phyloP scores from a whole-genome alignment of 2,329 filamentous ascomycete genomes.

The Aphanocladium album region DNA sequence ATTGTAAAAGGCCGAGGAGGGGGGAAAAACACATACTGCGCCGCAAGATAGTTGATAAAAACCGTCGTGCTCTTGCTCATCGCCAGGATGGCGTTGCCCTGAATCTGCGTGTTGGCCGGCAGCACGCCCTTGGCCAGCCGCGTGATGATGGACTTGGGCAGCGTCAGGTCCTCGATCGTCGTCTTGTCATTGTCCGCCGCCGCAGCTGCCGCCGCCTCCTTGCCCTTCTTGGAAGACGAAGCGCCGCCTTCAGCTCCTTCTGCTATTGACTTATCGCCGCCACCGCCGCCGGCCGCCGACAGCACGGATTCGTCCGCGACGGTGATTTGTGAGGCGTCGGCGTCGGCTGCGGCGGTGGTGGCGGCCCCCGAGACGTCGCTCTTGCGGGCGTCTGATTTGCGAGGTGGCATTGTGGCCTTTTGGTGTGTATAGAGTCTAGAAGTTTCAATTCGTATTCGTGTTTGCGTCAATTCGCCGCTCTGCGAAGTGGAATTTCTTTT shows the following conservation, averaged over 20 bases:
- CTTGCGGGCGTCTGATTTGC: conserved; percentile 50
- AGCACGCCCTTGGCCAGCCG: conserved; percentile 74
- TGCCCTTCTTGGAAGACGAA: conserved; percentile 27
- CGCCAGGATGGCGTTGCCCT: conserved; percentile 74
- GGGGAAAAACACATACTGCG: conserved; percentile 53
- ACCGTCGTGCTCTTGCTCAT: conserved; percentile 78
- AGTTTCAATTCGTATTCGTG: background rate
- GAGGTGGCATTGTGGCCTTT: background rate
- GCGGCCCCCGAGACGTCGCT: conserved; percentile 41
- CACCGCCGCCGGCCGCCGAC: background rate
- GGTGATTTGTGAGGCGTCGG: background rate
- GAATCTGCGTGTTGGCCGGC: conserved; percentile 75
- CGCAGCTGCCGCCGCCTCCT: conserved; percentile 22
- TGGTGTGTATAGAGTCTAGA: background rate
- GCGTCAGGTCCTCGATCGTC: conserved; percentile 57
- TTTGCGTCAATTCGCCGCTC: background rate
- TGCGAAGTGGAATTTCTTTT: background rate
- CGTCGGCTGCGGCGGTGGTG: conserved; percentile 35
- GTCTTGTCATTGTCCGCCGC: background rate
- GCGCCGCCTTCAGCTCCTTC: conserved; percentile 10
- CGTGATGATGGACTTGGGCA: conserved; percentile 78
- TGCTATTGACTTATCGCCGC: conserved; percentile 32
- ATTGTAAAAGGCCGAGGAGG: background rate
- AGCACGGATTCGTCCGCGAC: background rate
- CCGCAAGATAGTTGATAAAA: conserved; percentile 75